These are phyloP conservation scores for Geotrichum cucujoidarum DNA, from an alignment of 1,139 yeast genomes.

Conservation along the genomic window DNA sequence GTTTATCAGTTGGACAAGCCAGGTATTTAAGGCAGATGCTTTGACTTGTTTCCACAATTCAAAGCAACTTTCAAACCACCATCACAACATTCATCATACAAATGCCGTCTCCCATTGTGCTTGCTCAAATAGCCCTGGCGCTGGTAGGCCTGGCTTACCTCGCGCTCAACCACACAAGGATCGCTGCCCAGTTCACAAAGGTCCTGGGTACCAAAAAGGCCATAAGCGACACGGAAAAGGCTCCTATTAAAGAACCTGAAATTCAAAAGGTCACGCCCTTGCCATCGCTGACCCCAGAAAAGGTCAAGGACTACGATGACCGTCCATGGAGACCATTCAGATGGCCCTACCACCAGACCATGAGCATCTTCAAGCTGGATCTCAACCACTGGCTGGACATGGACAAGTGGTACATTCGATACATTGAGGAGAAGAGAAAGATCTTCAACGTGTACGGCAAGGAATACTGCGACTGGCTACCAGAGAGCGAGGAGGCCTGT, in stretches of 20 bases:
- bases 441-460: constrained; percentile 55
- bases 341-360: constrained; percentile 77
- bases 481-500: constrained; percentile 62
- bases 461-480: constrained; percentile 61
- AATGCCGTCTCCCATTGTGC: constrained; percentile 1
- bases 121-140: constrained; percentile 6
- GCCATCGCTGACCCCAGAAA: constrained; percentile 56
- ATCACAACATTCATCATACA: constrained; percentile 5
- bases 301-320: constrained; percentile 60
- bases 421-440: constrained; percentile 56
- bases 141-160: constrained; percentile 3
- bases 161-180: background rate
- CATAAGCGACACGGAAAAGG: constrained; percentile 1
- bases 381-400: constrained; percentile 73
- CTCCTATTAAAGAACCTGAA: constrained; percentile 9
- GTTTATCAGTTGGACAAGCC: no score
- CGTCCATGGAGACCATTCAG: constrained; percentile 80
- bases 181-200: background rate
- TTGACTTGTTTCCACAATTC: no score
- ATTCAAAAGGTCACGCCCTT: constrained; percentile 43
- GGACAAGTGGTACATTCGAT: constrained; percentile 69
- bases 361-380: constrained; percentile 66
- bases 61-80: background rate
- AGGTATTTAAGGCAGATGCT: no score
- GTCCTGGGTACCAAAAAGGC: constrained; percentile 5